phyloP scores from a whole-genome alignment of 208 protist genomes.

The Leishmania braziliensis region DNA sequence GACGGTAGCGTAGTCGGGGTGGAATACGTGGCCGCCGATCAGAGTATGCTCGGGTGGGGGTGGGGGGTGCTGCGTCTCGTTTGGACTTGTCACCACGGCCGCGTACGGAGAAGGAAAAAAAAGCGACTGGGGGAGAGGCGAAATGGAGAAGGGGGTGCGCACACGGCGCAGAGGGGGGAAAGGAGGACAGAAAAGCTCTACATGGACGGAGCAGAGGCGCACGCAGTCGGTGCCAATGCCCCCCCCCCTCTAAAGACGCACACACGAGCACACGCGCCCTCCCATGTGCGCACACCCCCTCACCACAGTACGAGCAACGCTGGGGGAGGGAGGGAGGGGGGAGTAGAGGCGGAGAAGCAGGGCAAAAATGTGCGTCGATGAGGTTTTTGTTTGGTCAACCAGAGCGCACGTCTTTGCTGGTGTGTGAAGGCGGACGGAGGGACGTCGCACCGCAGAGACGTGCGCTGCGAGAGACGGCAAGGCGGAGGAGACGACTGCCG shows the following conservation, averaged over 20 bases:
- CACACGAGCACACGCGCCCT: background rate
- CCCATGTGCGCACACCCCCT: background rate
- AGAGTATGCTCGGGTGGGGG: background rate
- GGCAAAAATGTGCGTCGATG: background rate
- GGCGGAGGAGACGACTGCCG: background rate
- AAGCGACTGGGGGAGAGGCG: background rate
- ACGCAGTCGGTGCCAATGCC: background rate
- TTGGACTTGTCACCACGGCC: background rate
- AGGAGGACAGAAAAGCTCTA: background rate
- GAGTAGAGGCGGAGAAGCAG: background rate
- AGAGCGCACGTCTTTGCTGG: background rate
- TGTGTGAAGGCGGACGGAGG: background rate
- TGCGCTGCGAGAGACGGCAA: background rate
- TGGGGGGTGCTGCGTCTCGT: background rate
- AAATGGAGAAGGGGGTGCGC: background rate
- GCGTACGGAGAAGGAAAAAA: background rate
- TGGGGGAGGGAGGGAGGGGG: too few relatives aligned
- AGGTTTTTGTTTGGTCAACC: slow-evolving; percentile 1
- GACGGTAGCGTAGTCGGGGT: background rate
- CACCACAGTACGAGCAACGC: background rate
- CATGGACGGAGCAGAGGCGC: background rate
- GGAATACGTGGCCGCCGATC: background rate
- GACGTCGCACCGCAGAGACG: too few relatives aligned
- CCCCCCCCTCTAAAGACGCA: background rate
- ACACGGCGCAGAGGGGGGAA: background rate